Percentiles rank a stretch among this genome's conserved stretches.
These are phyloP conservation scores for Nemania sp. DNA, from an alignment of 2,329 filamentous ascomycete species.

Conservation along the genomic window DNA sequence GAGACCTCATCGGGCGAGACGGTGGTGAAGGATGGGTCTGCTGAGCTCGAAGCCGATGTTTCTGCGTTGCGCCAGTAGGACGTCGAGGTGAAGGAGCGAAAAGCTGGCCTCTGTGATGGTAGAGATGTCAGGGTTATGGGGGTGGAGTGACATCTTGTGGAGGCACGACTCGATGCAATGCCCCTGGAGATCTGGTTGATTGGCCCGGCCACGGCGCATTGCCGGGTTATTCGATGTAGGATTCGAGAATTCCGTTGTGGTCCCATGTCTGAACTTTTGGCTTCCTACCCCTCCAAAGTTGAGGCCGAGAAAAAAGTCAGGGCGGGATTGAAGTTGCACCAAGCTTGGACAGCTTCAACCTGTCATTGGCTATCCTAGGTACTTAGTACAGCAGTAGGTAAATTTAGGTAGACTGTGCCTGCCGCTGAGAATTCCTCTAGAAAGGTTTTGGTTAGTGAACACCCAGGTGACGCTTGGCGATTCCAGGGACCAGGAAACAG, in stretches of 20 bases:
- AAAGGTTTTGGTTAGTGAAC: neutral
- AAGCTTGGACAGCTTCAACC: neutral
- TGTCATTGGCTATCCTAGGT: neutral
- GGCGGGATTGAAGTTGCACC: neutral
- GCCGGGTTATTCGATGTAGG: conserved; percentile 19
- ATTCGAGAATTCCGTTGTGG: conserved; percentile 22
- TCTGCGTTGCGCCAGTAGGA: neutral
- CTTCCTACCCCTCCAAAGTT: neutral
- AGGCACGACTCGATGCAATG: conserved; percentile 2
- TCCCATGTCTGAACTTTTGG: conserved; percentile 21
- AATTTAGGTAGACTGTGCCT: too few relatives aligned
- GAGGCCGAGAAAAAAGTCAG: neutral
- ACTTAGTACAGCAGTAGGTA: neutral
- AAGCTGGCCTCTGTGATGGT: neutral
- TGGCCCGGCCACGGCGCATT: neutral
- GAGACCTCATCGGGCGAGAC: conserved; percentile 91
- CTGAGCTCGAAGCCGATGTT: conserved; percentile 38
- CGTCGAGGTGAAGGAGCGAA: conserved; percentile 29
- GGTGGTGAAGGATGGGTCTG: conserved; percentile 65
- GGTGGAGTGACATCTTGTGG: conserved; percentile 1
- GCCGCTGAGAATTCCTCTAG: conserved; percentile 20
- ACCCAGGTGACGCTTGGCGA: neutral
- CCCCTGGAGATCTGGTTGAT: conserved; percentile 16
- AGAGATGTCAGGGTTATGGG: conserved; percentile 10
- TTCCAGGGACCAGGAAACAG: neutral